Evolutionary conservation across 495 filamentous ascomycete genomes (phyloP).

Genomic region (Aspergillus ellipticus): DNA sequence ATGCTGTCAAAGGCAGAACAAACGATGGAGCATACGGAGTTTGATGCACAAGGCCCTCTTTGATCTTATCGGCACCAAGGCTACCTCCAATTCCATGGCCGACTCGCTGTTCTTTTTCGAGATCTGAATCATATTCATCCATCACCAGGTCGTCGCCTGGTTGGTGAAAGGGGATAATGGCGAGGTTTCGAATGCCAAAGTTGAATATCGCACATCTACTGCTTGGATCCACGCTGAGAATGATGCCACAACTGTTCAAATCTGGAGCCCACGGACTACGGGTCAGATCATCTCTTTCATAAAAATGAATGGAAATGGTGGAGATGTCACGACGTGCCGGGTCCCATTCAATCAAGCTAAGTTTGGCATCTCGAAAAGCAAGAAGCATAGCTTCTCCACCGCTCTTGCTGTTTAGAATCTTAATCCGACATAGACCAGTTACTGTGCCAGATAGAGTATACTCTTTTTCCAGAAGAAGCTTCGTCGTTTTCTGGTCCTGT

Average conservation of each 20-base stretch:
- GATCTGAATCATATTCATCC: conserved; percentile 80
- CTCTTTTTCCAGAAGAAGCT: conserved; percentile 83
- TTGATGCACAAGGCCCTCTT: conserved; percentile 54
- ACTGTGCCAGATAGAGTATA: conserved; percentile 78
- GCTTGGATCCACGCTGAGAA: conserved; percentile 82
- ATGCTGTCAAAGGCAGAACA: conserved; percentile 75
- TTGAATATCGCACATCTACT: conserved; percentile 91
- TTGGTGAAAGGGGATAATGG: conserved; percentile 90
- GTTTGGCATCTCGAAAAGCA: conserved; percentile 82
- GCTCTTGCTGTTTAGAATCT: conserved; percentile 62
- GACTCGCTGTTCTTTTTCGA: conserved; percentile 51
- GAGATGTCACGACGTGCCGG: conserved; percentile 68
- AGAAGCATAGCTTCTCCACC: conserved; percentile 82
- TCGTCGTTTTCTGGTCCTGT: conserved; percentile 51
- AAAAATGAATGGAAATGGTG: conserved; percentile 95
- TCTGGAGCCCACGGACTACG: conserved; percentile 71
- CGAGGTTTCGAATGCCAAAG: conserved; percentile 83
- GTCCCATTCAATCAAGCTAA: conserved; percentile 94
- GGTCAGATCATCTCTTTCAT: conserved; percentile 85
- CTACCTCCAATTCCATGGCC: conserved; percentile 12
- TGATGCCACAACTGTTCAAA: conserved; percentile 65
- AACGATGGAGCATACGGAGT: conserved; percentile 89
- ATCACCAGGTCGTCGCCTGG: conserved; percentile 81
- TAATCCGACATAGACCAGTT: conserved; percentile 74
- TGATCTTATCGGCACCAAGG: conserved; percentile 31